Base-by-base conservation (phyloP, 2,329 filamentous ascomycete species). In the Ciborinia camelliae region DNA sequence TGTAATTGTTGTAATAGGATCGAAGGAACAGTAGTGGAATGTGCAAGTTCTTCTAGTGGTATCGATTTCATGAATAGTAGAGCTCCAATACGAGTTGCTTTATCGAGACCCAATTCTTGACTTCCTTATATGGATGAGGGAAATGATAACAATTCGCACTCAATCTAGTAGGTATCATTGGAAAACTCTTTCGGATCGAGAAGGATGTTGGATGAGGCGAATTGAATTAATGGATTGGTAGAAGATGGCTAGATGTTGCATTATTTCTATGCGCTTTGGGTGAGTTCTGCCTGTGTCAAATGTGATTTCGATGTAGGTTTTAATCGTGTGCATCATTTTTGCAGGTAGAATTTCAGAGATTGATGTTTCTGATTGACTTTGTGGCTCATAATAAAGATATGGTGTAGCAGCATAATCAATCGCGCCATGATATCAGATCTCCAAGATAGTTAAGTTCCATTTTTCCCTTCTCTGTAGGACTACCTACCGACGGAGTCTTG, bases 351-450 rank as follows among this genome's bases (percentile, higher is more conserved):
- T 57, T n/a, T 47, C 43, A 65, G 67, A 72, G 20, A 62, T 70
- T 12, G 28, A 18, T n/a, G 26, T 37, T 28, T 51, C 10, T n/a
- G 64, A 57, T 26, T 53, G 57, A 15, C 12, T 39, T 57, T 57
- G 32, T 18, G 37, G 51, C 3, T 55, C 23, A 28, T 68, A 67
- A 6, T 62, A 32, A 4, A 71, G 64, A 57, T 69, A 62, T 45
- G 69, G 70, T 10, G 52, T 35, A 12, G 65, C 59, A 30, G 55
- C 68, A 55, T 70, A 71, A 50, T 72, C 68, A n/a, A 70, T 70
- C 32, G 70, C 68, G 26, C 70, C 70, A 67, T 67, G 28, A 72
- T 54, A 62, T 73, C 70, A n/a, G 68, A 65, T 41, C 70, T 71
- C 26, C 7, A 26, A 47, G 37, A 14, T 7, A 39, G 41, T 63